Conservation (phyloP, 208 protist species). For the Endotrypanum monterogeii region DNA sequence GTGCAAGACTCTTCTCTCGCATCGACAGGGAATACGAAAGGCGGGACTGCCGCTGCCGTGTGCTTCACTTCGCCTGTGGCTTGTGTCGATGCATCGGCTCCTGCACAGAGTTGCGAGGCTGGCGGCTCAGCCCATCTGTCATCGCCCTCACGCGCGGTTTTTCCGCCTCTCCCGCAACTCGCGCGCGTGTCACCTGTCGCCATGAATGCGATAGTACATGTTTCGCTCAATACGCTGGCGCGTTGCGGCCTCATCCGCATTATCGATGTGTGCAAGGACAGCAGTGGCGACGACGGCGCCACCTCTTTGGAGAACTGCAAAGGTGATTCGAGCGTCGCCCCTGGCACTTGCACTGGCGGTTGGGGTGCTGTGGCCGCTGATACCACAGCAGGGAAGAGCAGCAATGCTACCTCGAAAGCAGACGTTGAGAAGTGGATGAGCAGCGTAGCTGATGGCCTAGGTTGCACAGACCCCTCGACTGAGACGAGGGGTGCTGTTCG, state of each 20-base stretch:
- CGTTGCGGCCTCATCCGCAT: slow-evolving; percentile 20
- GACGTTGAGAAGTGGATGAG: not conserved
- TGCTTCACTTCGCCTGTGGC: not conserved
- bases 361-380: not conserved
- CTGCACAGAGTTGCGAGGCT: slow-evolving; percentile 11
- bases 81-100: not conserved
- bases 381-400: not conserved
- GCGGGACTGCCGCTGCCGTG: not conserved
- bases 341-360: not conserved
- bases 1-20: not conserved
- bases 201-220: slow-evolving; percentile 17
- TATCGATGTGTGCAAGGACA: not conserved
- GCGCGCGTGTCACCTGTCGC: slow-evolving; percentile 15
- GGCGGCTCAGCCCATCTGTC: slow-evolving; percentile 7
- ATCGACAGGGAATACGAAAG: not conserved
- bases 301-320: not conserved
- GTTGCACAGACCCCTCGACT: not conserved
- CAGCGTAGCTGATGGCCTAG: too few relatives aligned
- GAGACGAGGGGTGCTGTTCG: not conserved
- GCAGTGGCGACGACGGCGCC: not conserved
- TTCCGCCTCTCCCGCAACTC: not conserved
- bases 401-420: not conserved
- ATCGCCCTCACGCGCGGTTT: not conserved
- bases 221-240: slow-evolving; percentile 19
- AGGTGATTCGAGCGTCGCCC: not conserved